Conservation (phyloP, 2,329 filamentous ascomycete species). For the Colletotrichum euphorbiae region DNA sequence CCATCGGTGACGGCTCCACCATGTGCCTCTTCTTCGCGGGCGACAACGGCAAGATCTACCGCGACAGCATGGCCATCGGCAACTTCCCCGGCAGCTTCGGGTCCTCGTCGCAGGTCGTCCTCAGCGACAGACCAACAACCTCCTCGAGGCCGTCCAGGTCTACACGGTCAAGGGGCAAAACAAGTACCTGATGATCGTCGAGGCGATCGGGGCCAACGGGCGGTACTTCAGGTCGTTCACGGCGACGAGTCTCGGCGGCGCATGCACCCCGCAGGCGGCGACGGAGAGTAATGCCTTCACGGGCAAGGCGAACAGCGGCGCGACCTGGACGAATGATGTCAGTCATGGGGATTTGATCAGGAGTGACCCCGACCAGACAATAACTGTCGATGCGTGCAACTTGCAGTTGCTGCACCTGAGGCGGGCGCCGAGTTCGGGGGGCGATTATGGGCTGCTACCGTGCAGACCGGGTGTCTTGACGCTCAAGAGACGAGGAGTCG, state of each 20-base stretch:
- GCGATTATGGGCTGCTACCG: conserved; percentile 63
- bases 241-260: conserved; percentile 64
- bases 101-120: conserved; percentile 57
- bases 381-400: conserved; percentile 73
- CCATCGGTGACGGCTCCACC: conserved; percentile 70
- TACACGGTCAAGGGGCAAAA: conserved; percentile 68
- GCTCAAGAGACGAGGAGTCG: conserved; percentile 6
- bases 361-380: conserved; percentile 68
- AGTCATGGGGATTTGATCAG: conserved; percentile 73
- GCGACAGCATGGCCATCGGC: conserved; percentile 70
- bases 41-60: conserved; percentile 76
- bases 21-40: conserved; percentile 78
- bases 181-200: conserved; percentile 76
- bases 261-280: conserved; percentile 69
- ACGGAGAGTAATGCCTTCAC: conserved; percentile 71
- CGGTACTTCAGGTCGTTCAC: conserved; percentile 77
- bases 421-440: conserved; percentile 53
- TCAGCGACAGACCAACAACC: conserved; percentile 66
- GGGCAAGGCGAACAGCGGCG: conserved; percentile 74
- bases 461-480: conserved; percentile 69
- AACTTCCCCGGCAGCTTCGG: conserved; percentile 73
- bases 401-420: conserved; percentile 75
- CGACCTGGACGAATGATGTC: conserved; percentile 75
- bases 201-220: conserved; percentile 67
- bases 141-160: conserved; percentile 76